Evolutionary conservation across 257 asterid species (phyloP).

Genomic region (Plantago major): DNA sequence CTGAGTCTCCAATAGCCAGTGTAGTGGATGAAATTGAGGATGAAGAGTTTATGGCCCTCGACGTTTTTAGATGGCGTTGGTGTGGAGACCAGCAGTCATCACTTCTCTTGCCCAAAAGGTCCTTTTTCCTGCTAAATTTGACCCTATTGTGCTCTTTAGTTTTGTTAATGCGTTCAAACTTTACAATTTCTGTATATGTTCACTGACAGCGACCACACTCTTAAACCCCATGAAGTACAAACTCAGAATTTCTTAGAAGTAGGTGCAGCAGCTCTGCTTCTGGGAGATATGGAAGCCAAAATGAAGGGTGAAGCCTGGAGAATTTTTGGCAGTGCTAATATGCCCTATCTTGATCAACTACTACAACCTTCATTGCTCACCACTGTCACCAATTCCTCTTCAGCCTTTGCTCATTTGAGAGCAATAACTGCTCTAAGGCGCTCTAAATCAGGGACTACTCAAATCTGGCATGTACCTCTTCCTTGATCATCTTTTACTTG

Average conservation of each 20-base stretch:
- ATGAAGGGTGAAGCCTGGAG: conserved; percentile 93
- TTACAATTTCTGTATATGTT: conserved; percentile 25
- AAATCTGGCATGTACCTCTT: conserved; percentile 57
- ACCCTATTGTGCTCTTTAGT: conserved; percentile 22
- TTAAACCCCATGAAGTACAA: conserved; percentile 64
- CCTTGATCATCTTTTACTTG: conserved; percentile 19
- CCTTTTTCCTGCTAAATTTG: conserved; percentile 22
- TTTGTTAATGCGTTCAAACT: conserved; percentile 12
- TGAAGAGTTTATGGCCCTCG: conserved; percentile 72
- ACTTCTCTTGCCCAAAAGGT: conserved; percentile 77
- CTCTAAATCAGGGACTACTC: conserved; percentile 68
- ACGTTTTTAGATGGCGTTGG: conserved; percentile 97
- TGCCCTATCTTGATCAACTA: conserved; percentile 95
- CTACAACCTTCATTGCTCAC: conserved; percentile 94
- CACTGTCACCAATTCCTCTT: conserved; percentile 88
- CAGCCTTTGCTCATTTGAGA: conserved; percentile 92
- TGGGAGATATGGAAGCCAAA: conserved; percentile 95
- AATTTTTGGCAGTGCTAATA: conserved; percentile 74
- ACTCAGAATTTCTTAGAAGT: conserved; percentile 86
- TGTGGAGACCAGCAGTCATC: conserved; percentile 76
- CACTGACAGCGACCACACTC: conserved; percentile 69
- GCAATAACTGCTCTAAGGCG: conserved; percentile 96
- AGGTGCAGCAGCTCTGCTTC: conserved; percentile 99
- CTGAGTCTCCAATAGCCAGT: conserved; percentile 70
- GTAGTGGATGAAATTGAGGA: conserved; percentile 75